Evolutionary conservation across 257 asterid genomes (phyloP), one percentile per base, ranked within the genome.

Genomic region (Nyctanthes arbortristis): DNA sequence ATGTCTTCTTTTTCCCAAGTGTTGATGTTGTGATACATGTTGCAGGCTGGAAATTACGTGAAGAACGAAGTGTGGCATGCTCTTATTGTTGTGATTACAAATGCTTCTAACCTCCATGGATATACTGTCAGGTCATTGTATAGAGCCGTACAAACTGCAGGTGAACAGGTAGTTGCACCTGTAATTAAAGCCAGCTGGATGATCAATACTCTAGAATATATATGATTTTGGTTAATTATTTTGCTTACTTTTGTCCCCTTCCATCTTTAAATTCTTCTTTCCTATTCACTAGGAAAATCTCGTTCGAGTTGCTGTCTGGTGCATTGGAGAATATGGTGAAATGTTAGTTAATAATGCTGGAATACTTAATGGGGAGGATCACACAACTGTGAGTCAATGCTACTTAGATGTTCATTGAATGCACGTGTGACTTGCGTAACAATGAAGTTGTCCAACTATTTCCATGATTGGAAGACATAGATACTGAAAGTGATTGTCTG

Each of bases 1-100:
- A 34, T 54, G 67, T 63, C 32, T 24, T 63, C 40, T 75, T 45
- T 35, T 65, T 4, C 55, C 55, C 7, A 63, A 60, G 61, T 72
- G 60, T 45, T 69, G 75, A 79, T 65, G 69, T 71, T 62, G 69
- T 82, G 77, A 73, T 72, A 36, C 28, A 43, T 45, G 58, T 71
- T 72, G 67, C 83, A 94, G 99, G 98, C 99, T 75, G 99, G 98
- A 78, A 91, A 79, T 72, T 69, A 79, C 83, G 97, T 94, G 45
- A 91, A 91, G 82, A 98, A 91, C 80, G 99, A 94, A 69, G 99
- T 87, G 31, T 94, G 98, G 97, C 96, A 94, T 79, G 93, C 92
- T 28, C 96, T 94, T 62, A 83, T 94, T 28, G 89, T 94, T 55
- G 91, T 94, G 72, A 84, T 91, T 69, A 89, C 96, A 32, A 94